Percentiles rank a stretch among this genome's conserved stretches.
Conservation (phyloP, 164 flowering plant genomes). For the Warburgia ugandensis region DNA sequence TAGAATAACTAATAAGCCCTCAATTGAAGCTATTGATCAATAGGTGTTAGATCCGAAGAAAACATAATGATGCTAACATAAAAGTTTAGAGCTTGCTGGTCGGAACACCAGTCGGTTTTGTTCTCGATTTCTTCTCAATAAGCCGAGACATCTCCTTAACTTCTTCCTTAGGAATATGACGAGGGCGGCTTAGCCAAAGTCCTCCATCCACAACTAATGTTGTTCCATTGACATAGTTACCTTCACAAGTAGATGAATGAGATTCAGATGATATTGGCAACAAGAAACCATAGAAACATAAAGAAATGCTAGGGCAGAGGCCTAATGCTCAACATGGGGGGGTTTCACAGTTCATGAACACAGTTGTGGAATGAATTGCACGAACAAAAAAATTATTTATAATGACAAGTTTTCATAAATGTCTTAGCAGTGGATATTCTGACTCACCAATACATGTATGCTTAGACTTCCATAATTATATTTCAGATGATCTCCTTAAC, state of each 20-base stretch:
- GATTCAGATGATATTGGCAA: background rate
- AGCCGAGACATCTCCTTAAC: conserved; percentile 50
- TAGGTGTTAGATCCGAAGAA: background rate
- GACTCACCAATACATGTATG: too few species aligned
- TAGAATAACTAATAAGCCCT: too few species aligned
- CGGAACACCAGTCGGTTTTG: conserved; percentile 44
- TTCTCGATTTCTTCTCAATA: conserved; percentile 49
- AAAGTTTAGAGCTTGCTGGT: conserved; percentile 43
- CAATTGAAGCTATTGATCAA: too few species aligned
- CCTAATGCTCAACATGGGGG: background rate
- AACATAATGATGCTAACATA: background rate
- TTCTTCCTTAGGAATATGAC: conserved; percentile 48
- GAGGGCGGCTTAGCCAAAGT: conserved; percentile 60
- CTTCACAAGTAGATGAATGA: conserved; percentile 17
- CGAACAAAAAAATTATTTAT: background rate
- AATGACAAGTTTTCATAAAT: too few species aligned
- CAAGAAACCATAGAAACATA: background rate
- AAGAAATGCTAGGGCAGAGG: too few species aligned
- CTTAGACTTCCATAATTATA: too few species aligned
- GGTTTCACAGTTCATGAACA: background rate
- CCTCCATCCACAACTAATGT: conserved; percentile 61
- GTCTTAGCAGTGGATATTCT: too few species aligned
- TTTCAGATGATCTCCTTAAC: too few species aligned
- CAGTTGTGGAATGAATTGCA: background rate
- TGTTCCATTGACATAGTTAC: conserved; percentile 57